Evolutionary conservation across 2,329 filamentous ascomycete species (phyloP), one percentile per base, ranked within the genome.

Genomic region (Boeremia exigua): DNA sequence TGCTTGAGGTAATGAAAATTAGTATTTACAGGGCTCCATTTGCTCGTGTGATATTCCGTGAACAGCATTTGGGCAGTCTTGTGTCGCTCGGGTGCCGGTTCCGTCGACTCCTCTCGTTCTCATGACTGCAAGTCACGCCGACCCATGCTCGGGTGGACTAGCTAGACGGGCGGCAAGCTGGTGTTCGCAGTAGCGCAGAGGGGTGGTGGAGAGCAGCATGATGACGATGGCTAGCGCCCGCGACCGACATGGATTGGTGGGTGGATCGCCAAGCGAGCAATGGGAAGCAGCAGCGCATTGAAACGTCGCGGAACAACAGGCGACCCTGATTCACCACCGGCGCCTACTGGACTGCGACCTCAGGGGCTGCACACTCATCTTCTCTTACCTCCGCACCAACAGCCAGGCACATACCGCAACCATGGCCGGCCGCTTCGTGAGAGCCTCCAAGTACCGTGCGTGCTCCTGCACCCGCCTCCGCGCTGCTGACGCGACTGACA

Each of bases 351-450:
- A 43, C 33, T 47, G 30, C 39, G 30, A 36, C 47, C 29, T 56
- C 53, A 56, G 53, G 53, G 43, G 53, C 47, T 29, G 53, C 53
- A 49, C 32, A 50, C 19, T 32, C 37, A 29, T 32, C 15, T 30
- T 40, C 17, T 42, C 36, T 48, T 45, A 46, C 47, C 25, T 29
- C 25, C 25, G 29, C 47, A 46, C 32, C 37, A 25, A 38, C 46
- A 47, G 42, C 37, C 30, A 56, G 37, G 40, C 36, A 56, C 32
- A 30, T 17, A 47, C 42, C 44, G 47, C 56, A 57, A 61, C 55
- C 51, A 90, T 90, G 87, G 84, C 87, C 67, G 87, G 87, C 71
- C 85, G 87, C 74, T 90, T 90, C 76, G 88, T 90, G 72, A 84
- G 87, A 78, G 84, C 87, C 66, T 89, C 87, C 72, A 90, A 90